Evolutionary conservation across 1,284 basidiomycete species (phyloP), one percentile per base, ranked within the genome.

Genomic region (Leccinum pseudoinsigne): DNA sequence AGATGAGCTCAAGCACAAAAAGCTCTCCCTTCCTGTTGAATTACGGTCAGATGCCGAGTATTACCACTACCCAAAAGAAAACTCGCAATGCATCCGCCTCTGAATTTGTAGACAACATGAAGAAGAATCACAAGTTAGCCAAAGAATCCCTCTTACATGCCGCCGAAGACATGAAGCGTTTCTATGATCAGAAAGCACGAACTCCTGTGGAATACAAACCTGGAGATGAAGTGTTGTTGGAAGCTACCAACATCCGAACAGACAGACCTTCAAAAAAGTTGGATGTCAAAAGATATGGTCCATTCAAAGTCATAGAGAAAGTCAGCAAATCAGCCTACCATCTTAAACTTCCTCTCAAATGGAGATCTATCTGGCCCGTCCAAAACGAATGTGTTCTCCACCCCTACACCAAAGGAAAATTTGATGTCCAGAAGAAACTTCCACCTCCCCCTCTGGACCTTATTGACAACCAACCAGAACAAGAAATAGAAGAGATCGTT

Each of bases 21-120:
- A 47, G 5, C 5, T 11, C 10, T 0, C 45, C 18, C 2, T 23
- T 23, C 2, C 2, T 21, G 10, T 5, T 50, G 3, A 50, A 50
- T 12, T 50, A 50, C 1, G 11, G 47, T 11, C 47, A 50, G 4
- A 42, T 4, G 3, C n/a, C 8, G 7, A n/a, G 9, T 9, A 9
- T 42, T 0, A 42, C 40, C 1, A n/a, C 9, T 0, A 42, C 16
- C 0, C 40, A 42, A 5, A 42, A 42, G 16, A 42, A n/a, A n/a
- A 9, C 16, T 4, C 0, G 4, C 2, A n/a, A n/a, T 5, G 1
- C 8, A 1, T 4, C 40, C 1, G 40, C 40, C 1, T 2, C 16
- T 4, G 16, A 42, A 3, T 42, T 42, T 2, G 4, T 42, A n/a
- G 9, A 16, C n/a, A 9, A 0, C 3, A 42, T 42, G 40, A 42